Evolutionary conservation across 1,284 basidiomycete genomes (phyloP).

Genomic region (Austropuccinia psidii): DNA sequence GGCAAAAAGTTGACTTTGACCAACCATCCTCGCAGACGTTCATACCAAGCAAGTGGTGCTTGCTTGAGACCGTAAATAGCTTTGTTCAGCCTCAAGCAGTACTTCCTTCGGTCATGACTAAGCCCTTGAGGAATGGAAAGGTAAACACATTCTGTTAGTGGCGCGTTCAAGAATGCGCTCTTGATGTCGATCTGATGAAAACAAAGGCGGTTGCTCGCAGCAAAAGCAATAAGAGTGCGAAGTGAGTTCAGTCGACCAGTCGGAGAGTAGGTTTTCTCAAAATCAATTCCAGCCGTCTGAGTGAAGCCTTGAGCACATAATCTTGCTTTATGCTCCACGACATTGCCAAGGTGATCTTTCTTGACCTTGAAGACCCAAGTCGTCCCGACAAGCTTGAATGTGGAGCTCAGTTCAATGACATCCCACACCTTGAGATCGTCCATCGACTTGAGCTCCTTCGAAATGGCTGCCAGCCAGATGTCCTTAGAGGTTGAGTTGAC

Average conservation of each 20-base stretch:
- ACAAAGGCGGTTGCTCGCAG: neutral
- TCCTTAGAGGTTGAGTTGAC: no score
- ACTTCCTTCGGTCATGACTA: no score
- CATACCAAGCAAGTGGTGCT: no score
- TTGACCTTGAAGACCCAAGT: constrained; percentile 13
- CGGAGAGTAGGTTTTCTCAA: neutral
- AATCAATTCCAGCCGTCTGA: neutral
- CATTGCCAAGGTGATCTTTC: neutral
- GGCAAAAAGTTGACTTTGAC: no score
- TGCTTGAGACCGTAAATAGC: no score
- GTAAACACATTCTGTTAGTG: no score
- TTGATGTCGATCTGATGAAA: constrained; percentile 11
- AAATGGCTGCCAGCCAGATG: neutral
- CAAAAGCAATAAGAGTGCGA: neutral
- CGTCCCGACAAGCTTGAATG: neutral
- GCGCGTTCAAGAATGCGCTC: neutral
- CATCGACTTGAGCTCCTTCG: neutral
- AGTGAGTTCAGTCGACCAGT: neutral
- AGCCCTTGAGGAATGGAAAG: no score
- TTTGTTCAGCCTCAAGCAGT: no score
- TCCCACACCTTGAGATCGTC: neutral
- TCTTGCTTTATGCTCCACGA: neutral
- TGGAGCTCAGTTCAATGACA: neutral
- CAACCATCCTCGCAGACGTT: no score
- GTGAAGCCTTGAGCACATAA: neutral